Conservation (phyloP, 495 filamentous ascomycete species). For the Hypomontagnella submonticulosa region DNA sequence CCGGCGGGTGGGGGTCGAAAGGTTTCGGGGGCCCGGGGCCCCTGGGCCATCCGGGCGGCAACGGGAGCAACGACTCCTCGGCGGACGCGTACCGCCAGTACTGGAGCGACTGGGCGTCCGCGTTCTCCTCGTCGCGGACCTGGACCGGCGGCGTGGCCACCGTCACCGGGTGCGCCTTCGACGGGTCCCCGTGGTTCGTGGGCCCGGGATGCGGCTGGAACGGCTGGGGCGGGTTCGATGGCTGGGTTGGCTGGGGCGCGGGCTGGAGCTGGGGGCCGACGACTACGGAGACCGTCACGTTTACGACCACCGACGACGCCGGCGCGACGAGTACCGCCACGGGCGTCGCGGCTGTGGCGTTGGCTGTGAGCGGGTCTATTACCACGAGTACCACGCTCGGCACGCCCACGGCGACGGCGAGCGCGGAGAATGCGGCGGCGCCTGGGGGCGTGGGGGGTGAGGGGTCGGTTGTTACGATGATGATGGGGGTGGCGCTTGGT, state of each 20-base stretch:
- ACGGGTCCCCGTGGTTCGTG: conserved; percentile 59
- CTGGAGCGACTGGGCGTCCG: conserved; percentile 50
- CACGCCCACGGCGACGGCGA: conserved; percentile 31
- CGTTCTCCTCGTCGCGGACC: conserved; percentile 46
- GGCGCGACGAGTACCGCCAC: conserved; percentile 50
- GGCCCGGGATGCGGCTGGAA: conserved; percentile 56
- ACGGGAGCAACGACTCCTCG: conserved; percentile 8
- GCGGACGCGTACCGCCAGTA: conserved; percentile 40
- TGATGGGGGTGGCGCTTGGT: conserved; percentile 52
- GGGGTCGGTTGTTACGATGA: conserved; percentile 50
- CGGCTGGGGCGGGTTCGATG: conserved; percentile 50
- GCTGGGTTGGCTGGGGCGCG: conserved; percentile 59
- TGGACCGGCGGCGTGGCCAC: conserved; percentile 59
- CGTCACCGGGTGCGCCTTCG: conserved; percentile 59
- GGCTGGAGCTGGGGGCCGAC: conserved; percentile 56
- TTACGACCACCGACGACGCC: conserved; percentile 51
- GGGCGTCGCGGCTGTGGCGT: conserved; percentile 52
- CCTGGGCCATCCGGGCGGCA: conserved; percentile 3
- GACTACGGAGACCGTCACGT: conserved; percentile 50
- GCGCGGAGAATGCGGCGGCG: conserved; percentile 30
- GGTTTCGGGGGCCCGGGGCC: conserved; percentile 10
- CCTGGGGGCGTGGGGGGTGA: conserved; percentile 27
- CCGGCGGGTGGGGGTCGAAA: conserved; percentile 39
- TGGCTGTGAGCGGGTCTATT: conserved; percentile 53
- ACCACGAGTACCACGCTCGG: conserved; percentile 50